These are phyloP conservation scores for Aphanomyces cochlioides DNA, from an alignment of 352 stramenopile genomes.

Conservation along the genomic window DNA sequence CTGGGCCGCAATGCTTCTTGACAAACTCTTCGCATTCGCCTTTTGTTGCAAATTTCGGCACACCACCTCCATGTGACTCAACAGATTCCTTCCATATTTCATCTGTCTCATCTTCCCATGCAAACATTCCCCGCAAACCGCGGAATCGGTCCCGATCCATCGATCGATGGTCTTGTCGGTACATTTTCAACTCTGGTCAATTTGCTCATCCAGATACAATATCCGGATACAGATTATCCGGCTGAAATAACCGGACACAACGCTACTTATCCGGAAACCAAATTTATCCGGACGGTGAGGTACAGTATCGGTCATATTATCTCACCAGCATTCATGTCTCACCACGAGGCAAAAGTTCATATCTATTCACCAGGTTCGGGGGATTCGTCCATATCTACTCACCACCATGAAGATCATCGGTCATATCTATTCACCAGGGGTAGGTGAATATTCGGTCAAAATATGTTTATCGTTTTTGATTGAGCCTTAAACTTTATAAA, in stretches of 20 bases:
- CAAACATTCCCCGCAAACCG: conserved; percentile 71
- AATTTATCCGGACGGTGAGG: too few relatives aligned
- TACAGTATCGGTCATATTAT: too few relatives aligned
- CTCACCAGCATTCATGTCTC: too few relatives aligned
- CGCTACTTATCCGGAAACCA: not conserved
- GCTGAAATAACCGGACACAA: not conserved
- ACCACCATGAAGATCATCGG: too few relatives aligned
- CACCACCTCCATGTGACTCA: conserved; percentile 58
- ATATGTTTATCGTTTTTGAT: too few relatives aligned
- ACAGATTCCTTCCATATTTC: conserved; percentile 72
- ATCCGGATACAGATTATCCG: not conserved
- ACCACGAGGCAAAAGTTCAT: too few relatives aligned
- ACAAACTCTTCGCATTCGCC: conserved; percentile 88
- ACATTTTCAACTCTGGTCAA: not conserved
- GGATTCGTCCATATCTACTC: too few relatives aligned
- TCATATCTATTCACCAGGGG: too few relatives aligned
- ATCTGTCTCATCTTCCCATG: conserved; percentile 84
- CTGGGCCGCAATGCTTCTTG: conserved; percentile 71
- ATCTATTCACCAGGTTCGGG: too few relatives aligned
- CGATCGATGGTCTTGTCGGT: not conserved
- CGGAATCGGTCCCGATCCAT: conserved; percentile 1
- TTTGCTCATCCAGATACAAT: conserved; percentile 1
- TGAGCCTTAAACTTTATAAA: too few relatives aligned
- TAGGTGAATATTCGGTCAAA: too few relatives aligned
- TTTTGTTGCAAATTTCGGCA: conserved; percentile 87